Evolutionary conservation across 352 stramenopile genomes (phyloP), one percentile per base, ranked within the genome.

Genomic region (Pythium sp.): DNA sequence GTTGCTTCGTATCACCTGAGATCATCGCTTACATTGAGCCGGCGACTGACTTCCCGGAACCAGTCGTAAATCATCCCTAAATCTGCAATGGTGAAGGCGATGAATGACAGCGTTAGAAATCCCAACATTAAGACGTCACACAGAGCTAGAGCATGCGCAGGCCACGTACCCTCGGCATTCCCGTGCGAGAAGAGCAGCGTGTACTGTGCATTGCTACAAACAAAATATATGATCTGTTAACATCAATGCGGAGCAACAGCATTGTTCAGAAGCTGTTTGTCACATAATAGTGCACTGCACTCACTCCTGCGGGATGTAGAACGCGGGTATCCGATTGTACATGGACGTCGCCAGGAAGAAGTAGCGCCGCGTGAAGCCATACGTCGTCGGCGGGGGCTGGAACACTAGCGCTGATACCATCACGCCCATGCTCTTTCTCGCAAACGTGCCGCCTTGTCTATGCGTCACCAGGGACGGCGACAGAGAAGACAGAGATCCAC

Each of bases 21-120:
- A 2, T 9, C 1, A 38, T 11, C 32, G 32, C 32, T 61, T 64
- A 94, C 86, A 70, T 91, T 72, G 58, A 96, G 69, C 32, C 84
- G 80, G 18, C 89, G 79, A 43, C 89, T 81, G 41, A 99, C 76
- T 81, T 98, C 93, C 56, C 92, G 90, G 76, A 99, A 98, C 96
- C 96, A 99, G 71, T 98, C 92, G 73, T 98, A 98, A 54, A 98
- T 98, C 90, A 98, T 98, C 5, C 94, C 95, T n/a, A 99, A 71
- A 72, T 99, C 96, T 94, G 57, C 26, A 24, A 24, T 15, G 18
- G 34, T 41, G 30, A 18, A 20, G 24, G 30, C 12, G 36, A 15
- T 26, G 60, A 58, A 12, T 26, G 58, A 58, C 8, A 51, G 41
- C 22, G 55, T 62, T n/a, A 65, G 11, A 55, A 56, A 15, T 58